A percentile compares a stretch with the other conserved stretches of the same genome.
Evolutionary conservation across 2,329 filamentous ascomycete species (phyloP).

Genomic region (Colletotrichum musae): DNA sequence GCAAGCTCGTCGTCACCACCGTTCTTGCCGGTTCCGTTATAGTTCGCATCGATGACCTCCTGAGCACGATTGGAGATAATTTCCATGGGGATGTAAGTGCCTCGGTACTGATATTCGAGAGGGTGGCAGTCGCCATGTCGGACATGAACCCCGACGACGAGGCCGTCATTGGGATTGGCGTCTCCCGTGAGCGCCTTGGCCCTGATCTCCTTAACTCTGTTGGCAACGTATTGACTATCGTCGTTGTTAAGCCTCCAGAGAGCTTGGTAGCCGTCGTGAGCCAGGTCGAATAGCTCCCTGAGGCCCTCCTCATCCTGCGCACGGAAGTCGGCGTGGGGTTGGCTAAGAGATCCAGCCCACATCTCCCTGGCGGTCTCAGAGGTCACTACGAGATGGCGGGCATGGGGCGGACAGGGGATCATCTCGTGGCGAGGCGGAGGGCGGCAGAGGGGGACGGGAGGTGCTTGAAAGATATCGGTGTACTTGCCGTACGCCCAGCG

Average conservation of each 20-base stretch:
- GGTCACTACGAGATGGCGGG: conserved; percentile 82
- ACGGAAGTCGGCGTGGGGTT: conserved; percentile 69
- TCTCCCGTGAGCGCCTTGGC: conserved; percentile 59
- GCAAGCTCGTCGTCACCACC: conserved; percentile 53
- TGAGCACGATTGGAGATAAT: conserved; percentile 74
- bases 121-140: conserved; percentile 86
- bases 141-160: conserved; percentile 80
- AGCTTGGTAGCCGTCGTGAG: conserved; percentile 78
- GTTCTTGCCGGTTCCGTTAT: conserved; percentile 57
- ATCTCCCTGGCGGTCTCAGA: conserved; percentile 75
- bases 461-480: conserved; percentile 77
- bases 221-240: conserved; percentile 75
- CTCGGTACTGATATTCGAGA: conserved; percentile 80
- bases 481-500: conserved; percentile 87
- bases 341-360: conserved; percentile 71
- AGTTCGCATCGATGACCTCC: conserved; percentile 65
- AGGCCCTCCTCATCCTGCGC: conserved; percentile 54
- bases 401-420: conserved; percentile 83
- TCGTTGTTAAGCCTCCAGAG: conserved; percentile 79
- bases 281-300: conserved; percentile 76
- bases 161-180: conserved; percentile 62
- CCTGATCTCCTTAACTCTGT: conserved; percentile 71
- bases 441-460: conserved; percentile 75
- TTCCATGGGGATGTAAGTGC: conserved; percentile 83
- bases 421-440: conserved; percentile 82